phyloP scores from a whole-genome alignment of 768 basidiomycete genomes.

The Tulasnella sp. region DNA sequence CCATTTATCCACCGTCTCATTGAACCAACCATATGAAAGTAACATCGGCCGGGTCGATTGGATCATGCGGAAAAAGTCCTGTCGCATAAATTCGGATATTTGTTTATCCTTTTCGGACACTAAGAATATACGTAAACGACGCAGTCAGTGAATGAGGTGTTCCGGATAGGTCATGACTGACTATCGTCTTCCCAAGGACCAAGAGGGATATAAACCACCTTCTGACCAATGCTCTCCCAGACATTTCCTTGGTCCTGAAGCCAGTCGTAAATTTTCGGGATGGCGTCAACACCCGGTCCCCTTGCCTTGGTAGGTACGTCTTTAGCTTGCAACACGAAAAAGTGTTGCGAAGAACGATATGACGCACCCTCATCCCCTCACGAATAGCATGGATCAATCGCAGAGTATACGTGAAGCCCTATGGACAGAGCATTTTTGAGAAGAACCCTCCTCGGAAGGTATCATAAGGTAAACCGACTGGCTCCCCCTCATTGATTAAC shows the following conservation, averaged over 20 bases:
- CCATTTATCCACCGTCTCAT: slow-evolving; percentile 15
- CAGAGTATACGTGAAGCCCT: neutral
- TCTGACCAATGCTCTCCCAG: slow-evolving; percentile 3
- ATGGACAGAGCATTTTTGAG: neutral
- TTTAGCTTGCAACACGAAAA: neutral
- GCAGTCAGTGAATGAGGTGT: neutral
- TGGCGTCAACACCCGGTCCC: neutral
- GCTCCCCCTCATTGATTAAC: neutral
- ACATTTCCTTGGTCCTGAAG: neutral
- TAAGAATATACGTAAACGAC: neutral
- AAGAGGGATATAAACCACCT: slow-evolving; percentile 15
- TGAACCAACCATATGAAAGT: slow-evolving; percentile 17
- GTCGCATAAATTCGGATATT: slow-evolving; percentile 4
- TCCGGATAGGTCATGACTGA: neutral
- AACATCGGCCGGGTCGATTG: neutral
- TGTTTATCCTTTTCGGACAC: slow-evolving; percentile 9
- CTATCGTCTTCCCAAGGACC: slow-evolving; percentile 22
- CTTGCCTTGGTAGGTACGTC: neutral
- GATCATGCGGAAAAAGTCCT: slow-evolving; percentile 3
- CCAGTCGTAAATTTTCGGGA: neutral
- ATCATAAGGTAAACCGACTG: neutral
- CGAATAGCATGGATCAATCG: neutral
- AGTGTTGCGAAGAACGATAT: neutral
- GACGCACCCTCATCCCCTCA: slow-evolving; percentile 1
- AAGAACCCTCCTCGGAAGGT: neutral